Conservation (phyloP, 805 yeast species). For the Candida multigemmis region DNA sequence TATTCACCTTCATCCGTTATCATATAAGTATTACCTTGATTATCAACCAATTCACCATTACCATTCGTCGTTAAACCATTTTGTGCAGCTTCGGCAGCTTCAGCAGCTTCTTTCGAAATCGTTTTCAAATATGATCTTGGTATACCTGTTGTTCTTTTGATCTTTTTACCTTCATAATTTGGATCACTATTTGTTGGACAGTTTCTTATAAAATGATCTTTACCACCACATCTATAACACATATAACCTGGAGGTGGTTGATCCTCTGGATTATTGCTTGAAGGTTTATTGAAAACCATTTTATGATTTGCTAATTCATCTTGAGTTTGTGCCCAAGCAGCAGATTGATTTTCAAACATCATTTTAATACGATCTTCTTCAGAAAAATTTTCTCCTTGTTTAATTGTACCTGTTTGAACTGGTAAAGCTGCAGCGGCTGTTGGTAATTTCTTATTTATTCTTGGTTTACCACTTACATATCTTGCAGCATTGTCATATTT, state of each 20-base stretch:
- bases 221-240: slow-evolving; percentile 93
- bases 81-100: slow-evolving; percentile 24
- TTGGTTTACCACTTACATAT: slow-evolving; percentile 66
- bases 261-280: slow-evolving; percentile 42
- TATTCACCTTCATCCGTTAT: slow-evolving; percentile 92
- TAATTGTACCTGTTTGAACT: slow-evolving; percentile 7
- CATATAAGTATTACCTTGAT: slow-evolving; percentile 56
- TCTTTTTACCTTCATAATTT: slow-evolving; percentile 84
- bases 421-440: slow-evolving; percentile 10
- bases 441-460: slow-evolving; percentile 33
- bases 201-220: slow-evolving; percentile 87
- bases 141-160: slow-evolving; percentile 93
- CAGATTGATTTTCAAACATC: slow-evolving; percentile 90
- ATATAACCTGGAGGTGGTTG: slow-evolving; percentile 93
- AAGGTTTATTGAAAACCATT: slow-evolving; percentile 52
- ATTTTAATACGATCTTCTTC: slow-evolving; percentile 86
- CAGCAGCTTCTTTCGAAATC: slow-evolving; percentile 68
- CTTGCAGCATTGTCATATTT: slow-evolving; percentile 53
- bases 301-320: slow-evolving; percentile 82
- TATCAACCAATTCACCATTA: slow-evolving; percentile 34
- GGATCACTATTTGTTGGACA: slow-evolving; percentile 95
- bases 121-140: slow-evolving; percentile 88
- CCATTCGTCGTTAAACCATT: slow-evolving; percentile 27
- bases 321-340: slow-evolving; percentile 93
- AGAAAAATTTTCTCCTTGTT: slow-evolving; percentile 36